These are phyloP conservation scores for Aspergillus sp. DNA, from an alignment of 2,329 filamentous ascomycete genomes.

Conservation along the genomic window DNA sequence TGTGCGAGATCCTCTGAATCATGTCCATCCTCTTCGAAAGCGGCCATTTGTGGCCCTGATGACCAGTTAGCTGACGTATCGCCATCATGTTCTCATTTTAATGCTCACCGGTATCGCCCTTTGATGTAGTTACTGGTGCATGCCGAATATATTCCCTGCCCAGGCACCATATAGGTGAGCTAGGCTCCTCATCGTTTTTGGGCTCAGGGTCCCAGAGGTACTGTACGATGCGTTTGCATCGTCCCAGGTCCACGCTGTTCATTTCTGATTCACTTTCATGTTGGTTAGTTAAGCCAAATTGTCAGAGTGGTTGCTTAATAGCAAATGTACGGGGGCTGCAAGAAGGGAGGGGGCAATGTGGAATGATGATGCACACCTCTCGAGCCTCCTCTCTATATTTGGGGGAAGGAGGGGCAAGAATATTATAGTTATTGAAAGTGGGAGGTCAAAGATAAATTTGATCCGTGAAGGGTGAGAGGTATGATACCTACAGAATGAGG, in stretches of 20 bases:
- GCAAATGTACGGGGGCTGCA: too few relatives aligned
- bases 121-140: not conserved
- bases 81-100: not conserved
- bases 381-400: too few relatives aligned
- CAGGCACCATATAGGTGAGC: conserved; percentile 78
- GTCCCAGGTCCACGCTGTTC: conserved; percentile 66
- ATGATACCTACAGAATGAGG: not conserved
- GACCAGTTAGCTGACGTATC: not conserved
- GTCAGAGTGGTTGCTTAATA: not conserved
- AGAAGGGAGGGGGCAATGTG: too few relatives aligned
- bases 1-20: conserved; percentile 1
- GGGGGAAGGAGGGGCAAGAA: not conserved
- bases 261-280: conserved; percentile 31
- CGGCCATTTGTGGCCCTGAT: not conserved
- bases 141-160: conserved; percentile 49
- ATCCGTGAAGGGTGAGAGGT: not conserved
- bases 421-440: not conserved
- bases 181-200: conserved; percentile 62
- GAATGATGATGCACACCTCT: too few relatives aligned
- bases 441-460: not conserved
- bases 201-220: conserved; percentile 90
- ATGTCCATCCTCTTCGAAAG: not conserved
- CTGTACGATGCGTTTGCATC: conserved; percentile 75
- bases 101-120: not conserved
- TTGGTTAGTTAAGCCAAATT: not conserved